Conservation (phyloP, 2,329 filamentous ascomycete genomes). For the Colletotrichum plurivorum region DNA sequence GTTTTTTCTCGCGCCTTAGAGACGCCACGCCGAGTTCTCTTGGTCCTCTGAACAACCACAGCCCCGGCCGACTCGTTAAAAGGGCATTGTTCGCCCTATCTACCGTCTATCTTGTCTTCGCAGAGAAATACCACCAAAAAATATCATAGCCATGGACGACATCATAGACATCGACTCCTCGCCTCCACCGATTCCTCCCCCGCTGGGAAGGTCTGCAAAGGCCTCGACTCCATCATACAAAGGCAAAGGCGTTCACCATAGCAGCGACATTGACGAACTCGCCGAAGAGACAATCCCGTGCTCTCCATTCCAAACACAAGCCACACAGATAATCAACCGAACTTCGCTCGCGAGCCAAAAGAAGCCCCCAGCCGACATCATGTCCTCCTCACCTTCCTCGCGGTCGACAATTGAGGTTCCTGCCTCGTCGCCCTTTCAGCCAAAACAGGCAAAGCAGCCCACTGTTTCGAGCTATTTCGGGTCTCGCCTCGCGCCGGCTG, state of each 20-base stretch:
- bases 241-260: slow-evolving; percentile 13
- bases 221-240: slow-evolving; percentile 11
- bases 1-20: background rate
- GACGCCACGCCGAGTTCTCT: background rate
- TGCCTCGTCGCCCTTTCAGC: slow-evolving; percentile 84
- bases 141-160: slow-evolving; percentile 13
- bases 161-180: slow-evolving; percentile 33
- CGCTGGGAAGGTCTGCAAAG: slow-evolving; percentile 4
- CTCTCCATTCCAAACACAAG: slow-evolving; percentile 60
- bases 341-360: slow-evolving; percentile 49
- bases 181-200: slow-evolving; percentile 17
- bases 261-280: slow-evolving; percentile 61
- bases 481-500: slow-evolving; percentile 80
- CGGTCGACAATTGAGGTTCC: slow-evolving; percentile 78
- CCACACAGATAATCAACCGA: slow-evolving; percentile 62
- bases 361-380: slow-evolving; percentile 44
- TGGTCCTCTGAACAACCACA: background rate
- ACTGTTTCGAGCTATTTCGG: slow-evolving; percentile 51
- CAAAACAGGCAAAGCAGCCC: slow-evolving; percentile 39
- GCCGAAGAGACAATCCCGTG: slow-evolving; percentile 61
- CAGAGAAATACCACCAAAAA: background rate
- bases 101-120: background rate
- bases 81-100: slow-evolving; percentile 16
- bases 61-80: slow-evolving; percentile 3
- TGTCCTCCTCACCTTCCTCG: slow-evolving; percentile 60